Conservation (phyloP, 2,329 filamentous ascomycete species). For the Akanthomyces dipterigenus region DNA sequence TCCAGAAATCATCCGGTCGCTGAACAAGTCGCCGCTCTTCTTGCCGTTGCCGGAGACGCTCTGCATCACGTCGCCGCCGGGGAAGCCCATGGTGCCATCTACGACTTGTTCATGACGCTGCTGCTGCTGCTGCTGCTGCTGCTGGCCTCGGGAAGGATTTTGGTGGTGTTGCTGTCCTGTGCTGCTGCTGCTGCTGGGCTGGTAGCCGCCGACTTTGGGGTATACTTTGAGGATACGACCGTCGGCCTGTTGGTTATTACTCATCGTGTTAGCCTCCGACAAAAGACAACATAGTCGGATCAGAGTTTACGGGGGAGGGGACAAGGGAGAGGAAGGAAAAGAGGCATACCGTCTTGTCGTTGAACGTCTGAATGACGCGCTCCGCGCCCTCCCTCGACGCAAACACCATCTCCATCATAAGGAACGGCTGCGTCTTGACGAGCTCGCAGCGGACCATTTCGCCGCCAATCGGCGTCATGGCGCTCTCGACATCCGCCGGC, state of each 20-base stretch:
- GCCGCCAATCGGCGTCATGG: constrained; percentile 69
- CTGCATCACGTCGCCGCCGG: constrained; percentile 38
- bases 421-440: constrained; percentile 59
- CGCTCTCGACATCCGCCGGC: constrained; percentile 74
- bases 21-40: constrained; percentile 35
- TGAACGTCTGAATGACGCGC: constrained; percentile 66
- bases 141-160: constrained; percentile 16
- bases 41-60: constrained; percentile 21
- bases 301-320: too few species aligned
- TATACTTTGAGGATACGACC: constrained; percentile 68
- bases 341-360: constrained; percentile 64
- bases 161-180: constrained; percentile 18
- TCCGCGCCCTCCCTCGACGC: constrained; percentile 66
- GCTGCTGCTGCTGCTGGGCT: constrained; percentile 15
- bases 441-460: constrained; percentile 61
- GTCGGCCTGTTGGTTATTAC: constrained; percentile 50
- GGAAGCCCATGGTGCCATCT: constrained; percentile 48
- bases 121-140: constrained; percentile 23
- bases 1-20: constrained; percentile 36
- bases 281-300: too few species aligned
- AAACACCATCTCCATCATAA: constrained; percentile 74
- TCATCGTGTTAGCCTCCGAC: not conserved
- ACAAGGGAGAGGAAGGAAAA: not conserved
- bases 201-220: constrained; percentile 49
- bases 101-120: constrained; percentile 33